Conservation (phyloP, 805 yeast species). For the Hanseniaspora nectarophila region DNA sequence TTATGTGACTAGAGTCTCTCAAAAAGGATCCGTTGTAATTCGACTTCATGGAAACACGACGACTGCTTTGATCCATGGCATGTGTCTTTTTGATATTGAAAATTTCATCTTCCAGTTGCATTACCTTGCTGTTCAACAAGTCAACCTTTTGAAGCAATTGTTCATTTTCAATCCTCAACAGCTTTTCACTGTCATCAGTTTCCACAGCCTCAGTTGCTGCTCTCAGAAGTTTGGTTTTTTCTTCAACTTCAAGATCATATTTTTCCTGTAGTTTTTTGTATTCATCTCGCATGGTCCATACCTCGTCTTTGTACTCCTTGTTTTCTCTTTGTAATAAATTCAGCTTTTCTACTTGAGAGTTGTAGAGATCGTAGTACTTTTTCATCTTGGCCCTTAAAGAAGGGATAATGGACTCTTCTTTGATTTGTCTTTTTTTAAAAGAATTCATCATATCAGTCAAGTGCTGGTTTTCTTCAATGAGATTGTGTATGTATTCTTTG, state of each 20-base stretch:
- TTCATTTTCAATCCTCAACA: background rate
- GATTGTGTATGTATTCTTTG: background rate
- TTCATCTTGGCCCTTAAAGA: slow-evolving; percentile 3
- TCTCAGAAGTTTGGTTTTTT: background rate
- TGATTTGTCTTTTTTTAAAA: background rate
- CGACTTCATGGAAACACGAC: background rate
- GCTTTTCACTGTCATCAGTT: background rate
- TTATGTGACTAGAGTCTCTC: background rate
- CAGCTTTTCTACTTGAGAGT: background rate
- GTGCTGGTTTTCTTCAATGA: background rate
- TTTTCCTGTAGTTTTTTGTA: background rate
- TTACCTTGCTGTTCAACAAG: background rate
- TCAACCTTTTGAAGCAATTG: background rate
- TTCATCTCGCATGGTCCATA: slow-evolving; percentile 1
- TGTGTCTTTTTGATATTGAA: background rate
- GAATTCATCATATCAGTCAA: background rate
- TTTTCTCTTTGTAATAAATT: background rate
- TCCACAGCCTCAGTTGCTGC: background rate
- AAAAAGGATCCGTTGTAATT: background rate
- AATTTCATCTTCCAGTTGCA: background rate
- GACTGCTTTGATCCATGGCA: background rate
- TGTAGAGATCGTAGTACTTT: slow-evolving; percentile 1
- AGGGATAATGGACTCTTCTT: background rate
- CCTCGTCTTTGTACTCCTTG: background rate
- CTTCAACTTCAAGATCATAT: background rate